Percentiles rank a stretch among this genome's conserved stretches.
Evolutionary conservation across 148 eudicot genomes (phyloP).

Genomic region (Simmondsia chinensis): DNA sequence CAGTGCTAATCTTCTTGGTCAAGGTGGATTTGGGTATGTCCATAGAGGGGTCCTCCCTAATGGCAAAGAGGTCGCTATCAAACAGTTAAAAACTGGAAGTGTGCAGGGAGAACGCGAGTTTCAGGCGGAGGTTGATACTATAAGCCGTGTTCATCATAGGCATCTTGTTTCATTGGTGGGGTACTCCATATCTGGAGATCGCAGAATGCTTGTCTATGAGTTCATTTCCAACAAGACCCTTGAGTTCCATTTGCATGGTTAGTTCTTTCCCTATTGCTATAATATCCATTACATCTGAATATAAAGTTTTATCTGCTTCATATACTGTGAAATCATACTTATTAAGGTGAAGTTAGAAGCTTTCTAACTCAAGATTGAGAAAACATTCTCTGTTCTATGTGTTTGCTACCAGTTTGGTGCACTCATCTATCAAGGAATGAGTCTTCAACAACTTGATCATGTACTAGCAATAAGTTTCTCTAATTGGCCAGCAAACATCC

Average conservation of each 20-base stretch:
- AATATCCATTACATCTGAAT: too few relatives aligned
- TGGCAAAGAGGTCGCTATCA: slow-evolving; percentile 69
- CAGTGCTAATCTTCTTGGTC: slow-evolving; percentile 54
- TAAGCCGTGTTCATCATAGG: slow-evolving; percentile 68
- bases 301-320: too few relatives aligned
- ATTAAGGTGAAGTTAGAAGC: too few relatives aligned
- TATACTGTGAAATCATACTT: too few relatives aligned
- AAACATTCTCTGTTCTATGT: too few relatives aligned
- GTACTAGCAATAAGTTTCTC: too few relatives aligned
- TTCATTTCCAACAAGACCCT: slow-evolving; percentile 63
- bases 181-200: slow-evolving; percentile 55
- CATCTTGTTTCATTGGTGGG: slow-evolving; percentile 77
- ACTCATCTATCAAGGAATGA: too few relatives aligned
- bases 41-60: slow-evolving; percentile 51
- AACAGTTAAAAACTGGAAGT: slow-evolving; percentile 68
- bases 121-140: slow-evolving; percentile 79
- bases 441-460: too few relatives aligned
- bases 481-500: too few relatives aligned
- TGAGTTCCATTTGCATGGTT: slow-evolving; percentile 82
- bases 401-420: too few relatives aligned
- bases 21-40: slow-evolving; percentile 83
- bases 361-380: too few relatives aligned
- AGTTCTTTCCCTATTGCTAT: slow-evolving; percentile 14
- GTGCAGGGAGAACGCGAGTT: slow-evolving; percentile 89
- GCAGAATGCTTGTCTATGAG: slow-evolving; percentile 69